Conservation (phyloP, 2,329 filamentous ascomycete species). For the Calonectria fujianensis region DNA sequence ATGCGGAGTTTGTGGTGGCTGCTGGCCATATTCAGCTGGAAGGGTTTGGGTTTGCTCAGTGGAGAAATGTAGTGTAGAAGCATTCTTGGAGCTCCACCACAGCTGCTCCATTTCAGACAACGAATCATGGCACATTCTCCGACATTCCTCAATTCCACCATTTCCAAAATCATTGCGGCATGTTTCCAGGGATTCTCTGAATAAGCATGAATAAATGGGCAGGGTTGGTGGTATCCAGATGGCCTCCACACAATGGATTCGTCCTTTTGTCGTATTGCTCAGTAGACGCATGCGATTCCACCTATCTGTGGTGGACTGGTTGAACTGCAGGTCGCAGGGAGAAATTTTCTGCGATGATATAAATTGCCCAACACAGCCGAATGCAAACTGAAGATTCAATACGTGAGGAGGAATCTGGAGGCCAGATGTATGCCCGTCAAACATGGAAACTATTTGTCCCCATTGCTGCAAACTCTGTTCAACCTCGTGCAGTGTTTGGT, state of each 20-base stretch:
- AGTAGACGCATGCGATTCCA: conserved; percentile 14
- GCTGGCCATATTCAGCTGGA: not conserved
- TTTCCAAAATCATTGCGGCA: not conserved
- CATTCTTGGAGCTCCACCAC: conserved; percentile 11
- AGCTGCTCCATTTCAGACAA: conserved; percentile 5
- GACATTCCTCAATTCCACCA: not conserved
- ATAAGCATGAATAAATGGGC: not conserved
- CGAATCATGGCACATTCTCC: not conserved
- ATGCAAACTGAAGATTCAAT: conserved; percentile 21
- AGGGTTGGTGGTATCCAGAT: conserved; percentile 20
- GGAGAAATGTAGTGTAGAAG: not conserved
- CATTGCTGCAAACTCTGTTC: not conserved
- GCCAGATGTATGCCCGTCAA: not conserved
- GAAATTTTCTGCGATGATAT: not conserved
- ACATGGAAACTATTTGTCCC: not conserved
- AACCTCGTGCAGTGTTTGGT: not conserved
- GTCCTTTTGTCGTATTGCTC: not conserved
- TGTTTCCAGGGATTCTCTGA: not conserved
- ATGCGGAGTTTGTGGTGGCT: not conserved
- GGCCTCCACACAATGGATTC: not conserved
- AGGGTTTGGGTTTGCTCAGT: not conserved
- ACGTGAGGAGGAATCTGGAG: conserved; percentile 16
- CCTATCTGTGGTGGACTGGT: not conserved
- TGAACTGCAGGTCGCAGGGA: not conserved
- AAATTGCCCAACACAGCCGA: not conserved